phyloP scores from a whole-genome alignment of 345 rosid genomes.

The Corchorus olitorius region DNA sequence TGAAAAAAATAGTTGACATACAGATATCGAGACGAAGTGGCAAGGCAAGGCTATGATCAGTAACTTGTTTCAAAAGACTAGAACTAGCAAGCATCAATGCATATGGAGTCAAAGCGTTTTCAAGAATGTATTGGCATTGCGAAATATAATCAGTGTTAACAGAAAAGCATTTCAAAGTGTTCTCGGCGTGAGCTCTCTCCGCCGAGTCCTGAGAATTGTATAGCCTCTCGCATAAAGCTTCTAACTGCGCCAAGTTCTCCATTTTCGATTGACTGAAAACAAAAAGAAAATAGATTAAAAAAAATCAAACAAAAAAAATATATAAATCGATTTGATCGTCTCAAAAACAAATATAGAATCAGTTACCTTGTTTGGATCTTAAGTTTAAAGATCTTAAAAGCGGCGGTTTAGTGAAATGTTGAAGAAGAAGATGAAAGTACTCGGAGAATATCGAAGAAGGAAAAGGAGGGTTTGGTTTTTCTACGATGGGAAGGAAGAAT shows the following conservation, averaged over 20 bases:
- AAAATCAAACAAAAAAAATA: not conserved
- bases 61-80: slow-evolving; percentile 91
- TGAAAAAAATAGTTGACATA: slow-evolving; percentile 31
- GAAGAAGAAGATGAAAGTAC: not conserved
- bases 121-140: slow-evolving; percentile 97
- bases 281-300: not conserved
- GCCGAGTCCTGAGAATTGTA: slow-evolving; percentile 93
- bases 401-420: slow-evolving; percentile 4
- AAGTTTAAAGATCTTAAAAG: not conserved
- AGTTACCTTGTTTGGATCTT: slow-evolving; percentile 8
- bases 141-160: slow-evolving; percentile 87
- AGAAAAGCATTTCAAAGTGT: slow-evolving; percentile 86
- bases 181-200: slow-evolving; percentile 93
- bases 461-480: slow-evolving; percentile 13
- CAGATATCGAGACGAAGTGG: slow-evolving; percentile 94
- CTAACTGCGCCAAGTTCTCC: slow-evolving; percentile 98
- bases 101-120: slow-evolving; percentile 92
- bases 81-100: slow-evolving; percentile 99
- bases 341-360: not conserved
- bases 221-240: slow-evolving; percentile 93
- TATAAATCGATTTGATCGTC: slow-evolving; percentile 14
- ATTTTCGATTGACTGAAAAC: slow-evolving; percentile 45
- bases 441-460: slow-evolving; percentile 10
- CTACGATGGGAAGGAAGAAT: not conserved
- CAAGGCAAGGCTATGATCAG: slow-evolving; percentile 85